These are phyloP conservation scores for Cercospora zeae-maydis DNA, from an alignment of 2,329 filamentous ascomycete genomes.

Conservation along the genomic window DNA sequence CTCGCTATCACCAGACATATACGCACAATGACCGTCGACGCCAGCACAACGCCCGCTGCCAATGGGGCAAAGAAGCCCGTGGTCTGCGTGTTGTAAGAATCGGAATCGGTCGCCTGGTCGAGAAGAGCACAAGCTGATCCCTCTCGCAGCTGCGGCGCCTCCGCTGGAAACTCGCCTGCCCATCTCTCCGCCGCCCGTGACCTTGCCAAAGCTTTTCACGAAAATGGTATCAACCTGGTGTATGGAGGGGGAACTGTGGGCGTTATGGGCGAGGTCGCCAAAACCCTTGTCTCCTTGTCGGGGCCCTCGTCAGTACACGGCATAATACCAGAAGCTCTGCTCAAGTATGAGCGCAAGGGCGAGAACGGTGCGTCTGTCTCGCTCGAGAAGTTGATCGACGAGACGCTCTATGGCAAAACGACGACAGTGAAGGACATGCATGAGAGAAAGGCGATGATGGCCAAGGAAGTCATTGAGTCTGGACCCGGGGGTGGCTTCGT, in stretches of 20 bases:
- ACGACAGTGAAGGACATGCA: slow-evolving; percentile 96
- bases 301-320: slow-evolving; percentile 84
- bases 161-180: slow-evolving; percentile 64
- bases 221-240: slow-evolving; percentile 75
- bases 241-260: slow-evolving; percentile 94
- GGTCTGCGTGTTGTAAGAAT: slow-evolving; percentile 77
- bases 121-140: slow-evolving; percentile 1
- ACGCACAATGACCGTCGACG: slow-evolving; percentile 10
- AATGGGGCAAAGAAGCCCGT: slow-evolving; percentile 50
- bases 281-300: slow-evolving; percentile 75
- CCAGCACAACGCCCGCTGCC: neutral
- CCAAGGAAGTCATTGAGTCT: slow-evolving; percentile 74
- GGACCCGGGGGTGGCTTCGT: slow-evolving; percentile 85
- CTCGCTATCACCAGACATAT: neutral
- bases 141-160: slow-evolving; percentile 69
- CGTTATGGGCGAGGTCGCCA: slow-evolving; percentile 91
- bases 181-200: slow-evolving; percentile 75
- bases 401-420: slow-evolving; percentile 70
- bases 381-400: slow-evolving; percentile 54
- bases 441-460: slow-evolving; percentile 92
- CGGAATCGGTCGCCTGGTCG: neutral
- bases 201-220: slow-evolving; percentile 70
- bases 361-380: slow-evolving; percentile 40
- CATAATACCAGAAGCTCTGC: slow-evolving; percentile 83
- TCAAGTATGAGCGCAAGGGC: slow-evolving; percentile 40